These are phyloP conservation scores for Pinus tabuliformis DNA, from an alignment of 75 land plant species.

Conservation along the genomic window DNA sequence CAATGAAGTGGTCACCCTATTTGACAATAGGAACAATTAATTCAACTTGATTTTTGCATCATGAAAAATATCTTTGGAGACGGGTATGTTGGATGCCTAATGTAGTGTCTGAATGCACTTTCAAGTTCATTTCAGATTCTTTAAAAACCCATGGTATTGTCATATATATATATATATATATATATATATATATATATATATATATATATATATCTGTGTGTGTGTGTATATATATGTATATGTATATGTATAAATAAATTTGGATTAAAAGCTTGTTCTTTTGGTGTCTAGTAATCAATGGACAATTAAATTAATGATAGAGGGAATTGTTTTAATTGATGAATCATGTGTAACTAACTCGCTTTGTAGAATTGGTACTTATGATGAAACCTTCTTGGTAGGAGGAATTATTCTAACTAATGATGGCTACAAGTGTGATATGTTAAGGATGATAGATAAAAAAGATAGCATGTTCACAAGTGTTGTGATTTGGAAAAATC, in stretches of 20 bases:
- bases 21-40: no score
- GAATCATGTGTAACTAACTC: slow-evolving; percentile 19
- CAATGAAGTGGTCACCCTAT: no score
- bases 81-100: no score
- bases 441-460: neutral
- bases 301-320: slow-evolving; percentile 27
- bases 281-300: slow-evolving; percentile 41
- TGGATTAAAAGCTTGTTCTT: slow-evolving; percentile 39
- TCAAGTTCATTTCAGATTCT: no score
- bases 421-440: slow-evolving; percentile 1
- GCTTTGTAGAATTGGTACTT: slow-evolving; percentile 21
- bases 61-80: no score
- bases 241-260: slow-evolving; percentile 35
- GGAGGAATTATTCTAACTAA: slow-evolving; percentile 49
- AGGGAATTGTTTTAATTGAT: slow-evolving; percentile 32
- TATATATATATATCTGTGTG: no score
- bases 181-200: no score
- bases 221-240: no score
- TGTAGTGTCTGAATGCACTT: no score
- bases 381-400: slow-evolving; percentile 8
- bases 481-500: slow-evolving; percentile 52
- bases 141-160: no score
- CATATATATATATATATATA: no score
- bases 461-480: neutral
- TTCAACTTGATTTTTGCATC: no score